A percentile compares a stretch with the other conserved stretches of the same genome.
phyloP scores from a whole-genome alignment of 2,329 filamentous ascomycete species.

The Colletotrichum chrysophilum region DNA sequence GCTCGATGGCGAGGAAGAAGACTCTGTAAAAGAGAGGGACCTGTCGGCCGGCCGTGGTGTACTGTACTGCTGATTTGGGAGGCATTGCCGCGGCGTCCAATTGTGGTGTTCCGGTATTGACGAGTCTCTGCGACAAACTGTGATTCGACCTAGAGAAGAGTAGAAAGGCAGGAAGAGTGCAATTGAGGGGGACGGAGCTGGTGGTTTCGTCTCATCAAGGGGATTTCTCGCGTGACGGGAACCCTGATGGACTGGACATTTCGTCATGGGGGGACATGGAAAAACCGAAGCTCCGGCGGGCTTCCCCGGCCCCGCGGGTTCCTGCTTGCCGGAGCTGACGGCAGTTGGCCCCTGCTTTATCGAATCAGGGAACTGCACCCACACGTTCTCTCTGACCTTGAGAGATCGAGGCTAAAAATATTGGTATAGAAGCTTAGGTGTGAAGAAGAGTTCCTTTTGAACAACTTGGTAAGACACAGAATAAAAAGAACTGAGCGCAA shows the following conservation, averaged over 20 bases:
- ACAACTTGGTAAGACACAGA: not conserved
- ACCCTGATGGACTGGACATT: constrained; percentile 14
- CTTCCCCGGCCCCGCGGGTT: not conserved
- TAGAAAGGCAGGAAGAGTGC: not conserved
- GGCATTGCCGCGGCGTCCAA: constrained; percentile 8
- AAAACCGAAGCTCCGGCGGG: constrained; percentile 10
- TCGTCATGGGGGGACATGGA: not conserved
- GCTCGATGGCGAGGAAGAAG: constrained; percentile 80
- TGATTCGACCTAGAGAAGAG: not conserved
- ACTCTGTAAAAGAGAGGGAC: constrained; percentile 69
- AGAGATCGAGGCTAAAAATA: not conserved
- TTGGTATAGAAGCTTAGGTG: not conserved
- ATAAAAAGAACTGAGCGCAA: not conserved
- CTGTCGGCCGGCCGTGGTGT: constrained; percentile 36
- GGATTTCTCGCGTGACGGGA: constrained; percentile 9
- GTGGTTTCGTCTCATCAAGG: constrained; percentile 14
- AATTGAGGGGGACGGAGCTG: not conserved
- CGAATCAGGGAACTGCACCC: not conserved
- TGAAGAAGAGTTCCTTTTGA: not conserved
- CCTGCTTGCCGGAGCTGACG: not conserved
- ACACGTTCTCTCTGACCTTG: not conserved
- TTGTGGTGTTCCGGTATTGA: not conserved
- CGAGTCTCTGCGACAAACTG: not conserved
- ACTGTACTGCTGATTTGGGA: constrained; percentile 18
- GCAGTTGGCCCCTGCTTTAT: not conserved